Evolutionary conservation across 164 flowering plant genomes (phyloP).

Genomic region (Berberis thunbergii): DNA sequence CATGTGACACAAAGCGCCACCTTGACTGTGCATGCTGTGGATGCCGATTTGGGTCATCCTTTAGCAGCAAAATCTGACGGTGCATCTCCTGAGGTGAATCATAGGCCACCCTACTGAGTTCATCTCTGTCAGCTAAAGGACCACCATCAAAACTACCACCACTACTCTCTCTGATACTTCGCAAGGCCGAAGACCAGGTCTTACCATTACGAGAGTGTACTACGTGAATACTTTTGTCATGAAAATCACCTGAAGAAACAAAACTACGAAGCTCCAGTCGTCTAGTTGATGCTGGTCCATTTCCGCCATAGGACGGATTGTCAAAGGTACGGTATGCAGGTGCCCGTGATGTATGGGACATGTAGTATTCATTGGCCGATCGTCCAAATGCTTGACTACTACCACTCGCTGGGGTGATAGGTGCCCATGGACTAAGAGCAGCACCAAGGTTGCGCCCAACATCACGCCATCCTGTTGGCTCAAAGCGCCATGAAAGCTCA

Average conservation of each 20-base stretch:
- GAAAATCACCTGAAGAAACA: slow-evolving; percentile 13
- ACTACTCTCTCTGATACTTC: slow-evolving; percentile 8
- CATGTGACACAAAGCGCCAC: slow-evolving; percentile 13
- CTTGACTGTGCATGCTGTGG: slow-evolving; percentile 10
- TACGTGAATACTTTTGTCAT: not conserved
- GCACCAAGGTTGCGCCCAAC: slow-evolving; percentile 29
- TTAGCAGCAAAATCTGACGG: slow-evolving; percentile 12
- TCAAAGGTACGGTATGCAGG: slow-evolving; percentile 23
- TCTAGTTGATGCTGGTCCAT: slow-evolving; percentile 5
- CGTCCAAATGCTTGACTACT: slow-evolving; percentile 14
- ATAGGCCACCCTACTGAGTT: slow-evolving; percentile 19
- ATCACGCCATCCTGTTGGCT: slow-evolving; percentile 42
- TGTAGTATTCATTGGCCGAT: slow-evolving; percentile 49
- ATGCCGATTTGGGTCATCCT: slow-evolving; percentile 5
- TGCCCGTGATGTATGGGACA: slow-evolving; percentile 18
- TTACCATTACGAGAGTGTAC: too few relatives aligned
- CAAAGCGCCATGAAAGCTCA: slow-evolving; percentile 66
- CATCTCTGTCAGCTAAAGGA: slow-evolving; percentile 30
- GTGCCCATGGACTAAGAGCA: slow-evolving; percentile 50
- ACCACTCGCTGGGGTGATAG: slow-evolving; percentile 10
- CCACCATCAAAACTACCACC: slow-evolving; percentile 1
- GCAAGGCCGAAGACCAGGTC: slow-evolving; percentile 1
- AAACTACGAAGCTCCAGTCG: slow-evolving; percentile 61
- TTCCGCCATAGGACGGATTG: slow-evolving; percentile 13
- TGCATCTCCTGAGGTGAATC: slow-evolving; percentile 10